Evolutionary conservation across 495 filamentous ascomycete genomes (phyloP).

Genomic region (Xylaria sp.): DNA sequence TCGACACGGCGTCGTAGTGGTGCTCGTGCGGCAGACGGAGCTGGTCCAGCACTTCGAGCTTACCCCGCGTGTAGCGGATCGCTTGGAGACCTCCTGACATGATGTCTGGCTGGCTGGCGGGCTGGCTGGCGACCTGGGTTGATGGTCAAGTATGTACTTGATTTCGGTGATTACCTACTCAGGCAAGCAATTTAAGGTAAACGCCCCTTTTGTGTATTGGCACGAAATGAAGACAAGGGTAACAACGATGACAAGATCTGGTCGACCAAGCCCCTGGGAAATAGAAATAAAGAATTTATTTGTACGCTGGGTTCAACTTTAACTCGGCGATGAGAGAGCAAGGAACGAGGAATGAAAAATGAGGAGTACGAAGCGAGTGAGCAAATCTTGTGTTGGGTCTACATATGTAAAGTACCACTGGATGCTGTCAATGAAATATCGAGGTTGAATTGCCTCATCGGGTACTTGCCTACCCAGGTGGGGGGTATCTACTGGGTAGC

Average conservation of each 20-base stretch:
- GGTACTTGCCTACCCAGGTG: background rate
- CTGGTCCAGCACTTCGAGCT: constrained; percentile 88
- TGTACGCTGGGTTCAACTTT: no score
- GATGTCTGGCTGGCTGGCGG: constrained; percentile 3
- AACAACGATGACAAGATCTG: background rate
- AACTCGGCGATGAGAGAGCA: no score
- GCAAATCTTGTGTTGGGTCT: no score
- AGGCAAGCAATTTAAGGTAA: background rate
- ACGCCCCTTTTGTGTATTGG: background rate
- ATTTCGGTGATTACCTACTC: background rate
- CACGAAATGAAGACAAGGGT: background rate
- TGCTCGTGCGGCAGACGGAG: constrained; percentile 86
- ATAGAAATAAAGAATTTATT: background rate
- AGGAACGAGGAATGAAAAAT: no score
- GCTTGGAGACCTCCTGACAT: constrained; percentile 71
- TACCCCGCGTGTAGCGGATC: constrained; percentile 81
- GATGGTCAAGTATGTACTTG: background rate
- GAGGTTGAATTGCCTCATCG: background rate
- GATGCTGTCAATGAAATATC: background rate
- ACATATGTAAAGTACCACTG: no score
- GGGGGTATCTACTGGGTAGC: no score
- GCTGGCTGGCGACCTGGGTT: background rate
- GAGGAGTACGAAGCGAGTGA: no score
- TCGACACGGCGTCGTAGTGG: constrained; percentile 75
- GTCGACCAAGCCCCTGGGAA: background rate